Percentiles rank a stretch among this genome's conserved stretches.
These are phyloP conservation scores for Platanus orientalis DNA, from an alignment of 164 flowering plant genomes.

Conservation along the genomic window DNA sequence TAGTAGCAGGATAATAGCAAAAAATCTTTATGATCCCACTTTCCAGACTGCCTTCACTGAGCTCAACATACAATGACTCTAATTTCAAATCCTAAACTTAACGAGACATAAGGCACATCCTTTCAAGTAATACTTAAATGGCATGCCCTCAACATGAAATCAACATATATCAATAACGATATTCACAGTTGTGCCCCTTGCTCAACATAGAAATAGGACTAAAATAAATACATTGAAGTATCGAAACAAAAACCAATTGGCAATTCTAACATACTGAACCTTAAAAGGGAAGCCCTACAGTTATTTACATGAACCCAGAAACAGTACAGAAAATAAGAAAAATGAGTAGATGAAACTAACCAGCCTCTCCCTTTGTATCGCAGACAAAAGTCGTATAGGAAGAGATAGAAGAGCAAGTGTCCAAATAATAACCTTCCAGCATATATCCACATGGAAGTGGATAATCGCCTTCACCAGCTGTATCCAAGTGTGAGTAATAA, in stretches of 20 bases:
- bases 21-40: too few relatives aligned
- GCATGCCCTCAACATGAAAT: too few relatives aligned
- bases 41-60: too few relatives aligned
- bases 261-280: not conserved
- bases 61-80: too few relatives aligned
- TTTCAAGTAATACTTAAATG: too few relatives aligned
- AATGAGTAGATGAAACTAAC: slow-evolving; percentile 26
- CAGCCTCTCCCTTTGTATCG: slow-evolving; percentile 55
- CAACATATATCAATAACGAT: too few relatives aligned
- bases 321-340: not conserved
- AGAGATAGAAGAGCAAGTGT: slow-evolving; percentile 38
- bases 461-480: slow-evolving; percentile 39
- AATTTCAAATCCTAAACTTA: too few relatives aligned
- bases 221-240: not conserved
- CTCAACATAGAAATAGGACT: too few relatives aligned
- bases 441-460: slow-evolving; percentile 25
- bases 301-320: not conserved
- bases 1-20: too few relatives aligned
- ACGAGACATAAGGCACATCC: too few relatives aligned
- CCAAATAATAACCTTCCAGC: slow-evolving; percentile 37
- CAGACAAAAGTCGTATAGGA: slow-evolving; percentile 47
- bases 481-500: slow-evolving; percentile 39
- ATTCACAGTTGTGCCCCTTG: too few relatives aligned
- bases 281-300: not conserved
- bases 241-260: not conserved